Base-by-base conservation (phyloP, 148 eudicot genomes). In the Nyssa sinensis region DNA sequence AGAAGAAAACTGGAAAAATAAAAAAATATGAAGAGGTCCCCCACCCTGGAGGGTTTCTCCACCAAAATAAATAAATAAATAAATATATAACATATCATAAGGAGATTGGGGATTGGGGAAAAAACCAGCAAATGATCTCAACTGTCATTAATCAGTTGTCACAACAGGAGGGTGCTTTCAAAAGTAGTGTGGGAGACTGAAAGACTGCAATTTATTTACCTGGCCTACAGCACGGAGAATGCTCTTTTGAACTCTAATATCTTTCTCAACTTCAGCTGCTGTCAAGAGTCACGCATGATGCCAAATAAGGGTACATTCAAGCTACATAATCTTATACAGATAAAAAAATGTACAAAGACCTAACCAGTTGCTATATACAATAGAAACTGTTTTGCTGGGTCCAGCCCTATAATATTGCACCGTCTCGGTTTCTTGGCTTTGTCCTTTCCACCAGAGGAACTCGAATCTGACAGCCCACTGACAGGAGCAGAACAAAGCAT, bases 191-290 rank as follows among this genome's bases (percentile, higher is more conserved):
- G 19, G 21, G 5, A 21, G 25, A 44, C 5, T 19, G 59, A n/a
- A 17, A 21, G 23, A 55, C 17, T 13, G 59, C 25, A 55, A 71
- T 37, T 41, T 7, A 47, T 29, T 24, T 74, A 92, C 98, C 98
- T 90, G 93, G 58, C 98, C 97, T 9, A 84, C 98, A 27, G 96
- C 97, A 70, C 94, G 91, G 71, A 95, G 89, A 67, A 95, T 92
- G 84, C 92, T 92, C 82, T 90, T 92, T 73, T 86, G 92, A 74
- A 92, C 92, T 80, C 84, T 84, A 75, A 90, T 78, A 85, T 92
- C 97, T 83, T 92, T 95, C 57, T 88, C 83, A 67, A 92, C 88
- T 62, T 92, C 96, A 51, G 85, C 80, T 39, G 97, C 98, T 95
- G 75, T 70, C 33, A 80, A 61, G 51, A 74, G 72, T 78, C 59